These are phyloP conservation scores for Peronospora destructor DNA, from an alignment of 352 stramenopile genomes.

Conservation along the genomic window DNA sequence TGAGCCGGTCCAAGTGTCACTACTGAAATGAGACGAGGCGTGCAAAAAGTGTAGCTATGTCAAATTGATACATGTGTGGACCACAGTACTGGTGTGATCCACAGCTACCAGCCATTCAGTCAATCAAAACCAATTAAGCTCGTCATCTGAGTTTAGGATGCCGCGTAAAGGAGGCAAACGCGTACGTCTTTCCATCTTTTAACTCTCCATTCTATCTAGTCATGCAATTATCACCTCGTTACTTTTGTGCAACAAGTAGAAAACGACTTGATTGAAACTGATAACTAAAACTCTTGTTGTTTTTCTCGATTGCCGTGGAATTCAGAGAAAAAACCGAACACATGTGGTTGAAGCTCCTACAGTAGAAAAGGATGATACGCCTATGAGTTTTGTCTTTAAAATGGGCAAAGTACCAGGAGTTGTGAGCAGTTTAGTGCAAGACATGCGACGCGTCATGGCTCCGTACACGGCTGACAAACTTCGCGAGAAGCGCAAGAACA, in stretches of 20 bases:
- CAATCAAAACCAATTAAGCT: not conserved
- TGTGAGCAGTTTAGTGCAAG: slow-evolving; percentile 84
- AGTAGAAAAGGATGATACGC: slow-evolving; percentile 79
- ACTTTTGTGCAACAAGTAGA: not conserved
- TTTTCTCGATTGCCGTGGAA: not conserved
- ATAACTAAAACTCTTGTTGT: slow-evolving; percentile 1
- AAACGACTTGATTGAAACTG: not conserved
- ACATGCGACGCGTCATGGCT: slow-evolving; percentile 92
- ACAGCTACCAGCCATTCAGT: not conserved
- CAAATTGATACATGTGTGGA: not conserved
- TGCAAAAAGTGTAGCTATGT: not conserved
- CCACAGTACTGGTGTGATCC: not conserved
- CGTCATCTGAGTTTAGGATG: slow-evolving; percentile 29
- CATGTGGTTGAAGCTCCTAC: slow-evolving; percentile 58
- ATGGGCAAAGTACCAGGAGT: slow-evolving; percentile 79
- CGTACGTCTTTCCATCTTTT: slow-evolving; percentile 36
- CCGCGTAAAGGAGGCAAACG: slow-evolving; percentile 80
- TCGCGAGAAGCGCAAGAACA: slow-evolving; percentile 87
- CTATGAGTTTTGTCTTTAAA: slow-evolving; percentile 89
- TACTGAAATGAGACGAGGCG: too few relatives aligned
- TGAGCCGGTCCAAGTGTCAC: too few relatives aligned
- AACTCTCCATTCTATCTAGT: not conserved
- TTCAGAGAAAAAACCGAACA: slow-evolving; percentile 77
- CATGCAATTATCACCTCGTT: not conserved
- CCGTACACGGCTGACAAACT: slow-evolving; percentile 92